A percentile compares a stretch with the other conserved stretches of the same genome.
Conservation (phyloP, 306 rosid genomes). For the Vigna mungo region DNA sequence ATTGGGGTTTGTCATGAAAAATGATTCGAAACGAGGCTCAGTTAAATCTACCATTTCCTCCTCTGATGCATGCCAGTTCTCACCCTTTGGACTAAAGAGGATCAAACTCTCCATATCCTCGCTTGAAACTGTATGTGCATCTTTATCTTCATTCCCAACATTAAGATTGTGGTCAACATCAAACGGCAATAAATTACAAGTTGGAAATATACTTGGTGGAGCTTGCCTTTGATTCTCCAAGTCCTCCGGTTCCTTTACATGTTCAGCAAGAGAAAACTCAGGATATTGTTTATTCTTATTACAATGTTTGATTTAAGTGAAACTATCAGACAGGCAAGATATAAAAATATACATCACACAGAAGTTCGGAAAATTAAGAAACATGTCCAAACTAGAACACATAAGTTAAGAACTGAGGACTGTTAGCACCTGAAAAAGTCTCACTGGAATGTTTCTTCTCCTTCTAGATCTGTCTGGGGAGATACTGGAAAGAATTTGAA, state of each 20-base stretch:
- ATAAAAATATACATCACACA: background rate
- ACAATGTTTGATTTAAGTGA: background rate
- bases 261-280: constrained; percentile 39
- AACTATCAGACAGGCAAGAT: background rate
- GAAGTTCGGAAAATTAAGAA: constrained; percentile 8
- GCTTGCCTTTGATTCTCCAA: constrained; percentile 60
- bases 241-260: constrained; percentile 51
- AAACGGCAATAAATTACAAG: constrained; percentile 47
- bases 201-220: constrained; percentile 48
- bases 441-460: constrained; percentile 59
- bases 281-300: constrained; percentile 38
- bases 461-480: constrained; percentile 80
- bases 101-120: constrained; percentile 61
- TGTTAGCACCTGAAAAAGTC: constrained; percentile 69
- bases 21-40: constrained; percentile 90
- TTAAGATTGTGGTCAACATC: constrained; percentile 51
- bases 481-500: constrained; percentile 84
- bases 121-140: constrained; percentile 52
- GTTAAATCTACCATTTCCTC: constrained; percentile 81
- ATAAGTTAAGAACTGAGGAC: constrained; percentile 16
- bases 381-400: constrained; percentile 15
- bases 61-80: constrained; percentile 59
- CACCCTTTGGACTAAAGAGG: constrained; percentile 59
- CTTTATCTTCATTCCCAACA: constrained; percentile 44
- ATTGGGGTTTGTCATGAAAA: constrained; percentile 54